Evolutionary conservation across 2,329 filamentous ascomycete genomes (phyloP), one percentile per base, ranked within the genome.

Genomic region (Penicillium griseofulvum): DNA sequence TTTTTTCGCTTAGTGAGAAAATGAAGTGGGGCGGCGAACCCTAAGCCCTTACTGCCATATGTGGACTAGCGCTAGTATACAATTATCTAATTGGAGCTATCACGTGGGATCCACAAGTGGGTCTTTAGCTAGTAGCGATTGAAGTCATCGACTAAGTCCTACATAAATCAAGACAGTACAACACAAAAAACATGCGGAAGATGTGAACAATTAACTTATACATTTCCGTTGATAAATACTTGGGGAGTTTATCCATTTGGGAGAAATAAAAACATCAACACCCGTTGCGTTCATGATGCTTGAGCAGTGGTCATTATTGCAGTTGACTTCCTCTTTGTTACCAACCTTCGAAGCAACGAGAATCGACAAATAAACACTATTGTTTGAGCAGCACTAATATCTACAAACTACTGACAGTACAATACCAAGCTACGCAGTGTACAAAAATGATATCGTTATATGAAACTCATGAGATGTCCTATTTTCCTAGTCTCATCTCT

Each of bases 1-100:
- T 73, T 74, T 76, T 76, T 73, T 76, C 74, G 74, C 73, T 76
- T 75, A 72, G 65, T 69, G 59, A 60, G 60, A 44, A 48, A 45
- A 49, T 55, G 59, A 54, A 31, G 59, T 64, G 65, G 67, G 60
- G 62, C 49, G 54, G 55, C 52, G 54, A 67, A 68, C 72, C 72
- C 72, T 74, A 74, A 74, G 60, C 72, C 72, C 71, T 75, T 48
- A 28, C 51, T 43, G 12, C 46, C 55, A 44, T 16, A 46, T 64
- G 56, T 28, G 28, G 55, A 36, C 16, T 56, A 60, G 45, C 4
- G n/a, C 4, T 6, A 3, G 10, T 6, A 24, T 49, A 19, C 9
- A 14, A 11, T 46, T 45, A 49, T 52, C 50, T 55, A 46, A 56
- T 38, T 38, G 14, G 12, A 4, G 6, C 12, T 28, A 17, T n/a